phyloP scores from a whole-genome alignment of 176 grass and related monocot species.

The Metroxylon sagu region DNA sequence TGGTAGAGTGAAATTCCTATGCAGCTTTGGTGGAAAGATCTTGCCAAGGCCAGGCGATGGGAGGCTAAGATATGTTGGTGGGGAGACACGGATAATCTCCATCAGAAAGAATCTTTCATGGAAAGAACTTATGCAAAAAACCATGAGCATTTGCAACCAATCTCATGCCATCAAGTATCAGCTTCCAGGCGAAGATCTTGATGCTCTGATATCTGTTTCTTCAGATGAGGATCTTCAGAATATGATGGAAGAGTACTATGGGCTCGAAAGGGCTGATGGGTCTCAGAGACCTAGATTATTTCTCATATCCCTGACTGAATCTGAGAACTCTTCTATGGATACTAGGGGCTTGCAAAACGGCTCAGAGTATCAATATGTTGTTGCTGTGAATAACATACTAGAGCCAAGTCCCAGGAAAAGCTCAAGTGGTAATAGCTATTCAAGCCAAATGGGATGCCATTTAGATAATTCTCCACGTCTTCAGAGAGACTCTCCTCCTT shows the following conservation, averaged over 20 bases:
- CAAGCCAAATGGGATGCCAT: constrained; percentile 32
- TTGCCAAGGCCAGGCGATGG: constrained; percentile 79
- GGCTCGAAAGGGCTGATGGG: constrained; percentile 54
- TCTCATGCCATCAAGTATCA: constrained; percentile 94
- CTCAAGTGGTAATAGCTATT: constrained; percentile 59
- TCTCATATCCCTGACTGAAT: constrained; percentile 56
- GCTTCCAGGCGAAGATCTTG: constrained; percentile 89
- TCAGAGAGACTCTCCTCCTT: constrained; percentile 19
- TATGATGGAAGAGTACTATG: constrained; percentile 91
- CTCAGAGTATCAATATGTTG: constrained; percentile 69
- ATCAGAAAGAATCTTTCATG: constrained; percentile 52
- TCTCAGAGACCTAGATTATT: constrained; percentile 66
- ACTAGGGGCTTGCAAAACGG: constrained; percentile 24
- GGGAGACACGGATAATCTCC: constrained; percentile 72
- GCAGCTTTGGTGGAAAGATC: constrained; percentile 94
- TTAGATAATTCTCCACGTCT: constrained; percentile 28
- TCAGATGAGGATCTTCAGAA: constrained; percentile 90
- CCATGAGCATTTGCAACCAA: constrained; percentile 58
- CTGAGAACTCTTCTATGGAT: constrained; percentile 36
- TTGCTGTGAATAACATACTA: constrained; percentile 72
- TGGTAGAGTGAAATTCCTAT: constrained; percentile 78
- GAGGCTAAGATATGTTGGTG: constrained; percentile 82
- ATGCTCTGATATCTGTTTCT: constrained; percentile 85
- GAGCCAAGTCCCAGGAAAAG: constrained; percentile 34
- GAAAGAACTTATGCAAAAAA: constrained; percentile 61